Conservation (phyloP, 2,329 filamentous ascomycete species). For the Arthrobotrys sinensis region DNA sequence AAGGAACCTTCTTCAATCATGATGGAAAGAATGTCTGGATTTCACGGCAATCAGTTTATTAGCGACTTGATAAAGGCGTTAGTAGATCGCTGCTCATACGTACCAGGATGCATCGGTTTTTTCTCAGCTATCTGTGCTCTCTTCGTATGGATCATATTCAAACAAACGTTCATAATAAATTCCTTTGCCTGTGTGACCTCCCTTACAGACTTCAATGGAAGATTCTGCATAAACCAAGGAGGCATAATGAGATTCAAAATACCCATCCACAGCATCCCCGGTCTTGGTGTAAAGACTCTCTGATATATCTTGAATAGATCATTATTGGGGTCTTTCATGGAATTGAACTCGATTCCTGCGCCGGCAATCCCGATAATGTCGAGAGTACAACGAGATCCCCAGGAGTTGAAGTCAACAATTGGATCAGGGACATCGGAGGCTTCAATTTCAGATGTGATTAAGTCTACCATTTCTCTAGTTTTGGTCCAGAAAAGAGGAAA, state of each 20-base stretch:
- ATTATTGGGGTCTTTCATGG: constrained; percentile 73
- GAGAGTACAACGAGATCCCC: constrained; percentile 78
- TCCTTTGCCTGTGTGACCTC: constrained; percentile 73
- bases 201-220: constrained; percentile 82
- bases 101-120: constrained; percentile 67
- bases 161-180: constrained; percentile 77
- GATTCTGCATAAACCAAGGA: constrained; percentile 72
- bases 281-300: constrained; percentile 72
- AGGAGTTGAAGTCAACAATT: constrained; percentile 74
- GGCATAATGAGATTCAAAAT: constrained; percentile 77
- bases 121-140: constrained; percentile 71
- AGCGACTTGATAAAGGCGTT: not conserved
- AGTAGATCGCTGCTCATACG: constrained; percentile 41
- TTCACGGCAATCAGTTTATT: not conserved
- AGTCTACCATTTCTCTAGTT: constrained; percentile 76
- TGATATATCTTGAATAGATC: constrained; percentile 75
- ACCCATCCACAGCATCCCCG: constrained; percentile 65
- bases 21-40: constrained; percentile 81
- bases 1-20: constrained; percentile 76
- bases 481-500: constrained; percentile 90
- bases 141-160: constrained; percentile 80
- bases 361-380: constrained; percentile 83
- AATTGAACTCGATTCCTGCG: constrained; percentile 79
- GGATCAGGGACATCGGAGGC: constrained; percentile 67
- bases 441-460: constrained; percentile 72